Conservation (phyloP, 306 rosid genomes). For the Pterocarpus macrocarpus region DNA sequence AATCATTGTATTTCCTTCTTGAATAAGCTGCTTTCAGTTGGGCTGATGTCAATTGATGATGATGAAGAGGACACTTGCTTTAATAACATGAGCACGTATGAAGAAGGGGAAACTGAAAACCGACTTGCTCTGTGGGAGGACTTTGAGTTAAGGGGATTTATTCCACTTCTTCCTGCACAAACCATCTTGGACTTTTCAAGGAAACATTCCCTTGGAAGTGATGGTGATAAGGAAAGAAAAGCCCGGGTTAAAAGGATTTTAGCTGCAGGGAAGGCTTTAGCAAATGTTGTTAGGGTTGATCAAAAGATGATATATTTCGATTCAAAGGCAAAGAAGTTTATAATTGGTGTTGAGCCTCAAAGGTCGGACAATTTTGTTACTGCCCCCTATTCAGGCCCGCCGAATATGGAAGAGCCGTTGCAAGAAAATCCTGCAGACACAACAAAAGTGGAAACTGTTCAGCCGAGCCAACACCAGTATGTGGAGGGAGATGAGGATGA, state of each 20-base stretch:
- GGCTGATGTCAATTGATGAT: conserved; percentile 61
- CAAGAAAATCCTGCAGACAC: conserved; percentile 59
- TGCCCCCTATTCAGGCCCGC: conserved; percentile 51
- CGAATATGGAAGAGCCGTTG: conserved; percentile 47
- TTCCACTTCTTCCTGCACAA: conserved; percentile 95
- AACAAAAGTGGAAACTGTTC: conserved; percentile 48
- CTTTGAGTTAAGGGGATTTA: conserved; percentile 89
- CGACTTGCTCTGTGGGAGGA: conserved; percentile 96
- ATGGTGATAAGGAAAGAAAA: conserved; percentile 76
- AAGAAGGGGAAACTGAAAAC: conserved; percentile 92
- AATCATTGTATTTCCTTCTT: conserved; percentile 66
- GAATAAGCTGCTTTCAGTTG: conserved; percentile 76
- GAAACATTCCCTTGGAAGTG: conserved; percentile 79
- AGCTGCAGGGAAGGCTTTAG: conserved; percentile 91
- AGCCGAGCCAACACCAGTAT: conserved; percentile 54
- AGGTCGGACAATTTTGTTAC: conserved; percentile 53
- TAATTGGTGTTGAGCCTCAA: conserved; percentile 68
- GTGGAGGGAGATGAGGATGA: conserved; percentile 90
- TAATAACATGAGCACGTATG: conserved; percentile 84
- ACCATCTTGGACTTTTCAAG: conserved; percentile 89
- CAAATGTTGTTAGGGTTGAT: conserved; percentile 73
- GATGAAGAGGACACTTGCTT: conserved; percentile 88
- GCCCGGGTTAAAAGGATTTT: conserved; percentile 77
- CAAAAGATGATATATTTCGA: conserved; percentile 69
- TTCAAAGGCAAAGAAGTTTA: conserved; percentile 71